Conservation (phyloP, 2,329 filamentous ascomycete genomes). For the Mycosphaerelloides madeirae region DNA sequence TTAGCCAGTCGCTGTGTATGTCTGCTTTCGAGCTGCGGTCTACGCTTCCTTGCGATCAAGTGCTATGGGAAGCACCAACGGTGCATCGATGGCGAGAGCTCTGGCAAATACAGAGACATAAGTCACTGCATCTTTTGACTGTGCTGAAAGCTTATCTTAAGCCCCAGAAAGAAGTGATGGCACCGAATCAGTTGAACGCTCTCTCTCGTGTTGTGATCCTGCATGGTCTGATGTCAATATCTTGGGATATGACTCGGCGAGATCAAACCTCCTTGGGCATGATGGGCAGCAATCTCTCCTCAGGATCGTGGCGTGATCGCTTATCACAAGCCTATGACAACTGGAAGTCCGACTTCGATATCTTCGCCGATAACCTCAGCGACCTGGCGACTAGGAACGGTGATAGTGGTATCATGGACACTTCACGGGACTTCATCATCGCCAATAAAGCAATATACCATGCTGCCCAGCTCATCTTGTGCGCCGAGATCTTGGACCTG, state of each 20-base stretch:
- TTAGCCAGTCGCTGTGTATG: constrained; percentile 64
- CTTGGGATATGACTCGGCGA: constrained; percentile 58
- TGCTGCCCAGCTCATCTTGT: constrained; percentile 52
- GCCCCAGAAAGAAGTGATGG: constrained; percentile 35
- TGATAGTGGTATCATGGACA: constrained; percentile 32
- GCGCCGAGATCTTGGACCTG: constrained; percentile 57
- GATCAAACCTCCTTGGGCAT: constrained; percentile 56
- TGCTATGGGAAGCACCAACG: constrained; percentile 54
- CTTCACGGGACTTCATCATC: constrained; percentile 45
- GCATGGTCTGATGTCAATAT: constrained; percentile 59
- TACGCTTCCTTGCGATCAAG: constrained; percentile 51
- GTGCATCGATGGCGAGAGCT: constrained; percentile 45
- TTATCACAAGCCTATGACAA: constrained; percentile 51
- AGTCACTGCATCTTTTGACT: constrained; percentile 43
- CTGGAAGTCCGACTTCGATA: constrained; percentile 57
- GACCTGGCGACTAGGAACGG: constrained; percentile 28
- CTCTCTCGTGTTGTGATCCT: constrained; percentile 53
- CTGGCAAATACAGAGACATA: constrained; percentile 5
- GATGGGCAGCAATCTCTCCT: constrained; percentile 1
- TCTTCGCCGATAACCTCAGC: constrained; percentile 43
- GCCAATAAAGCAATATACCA: constrained; percentile 56
- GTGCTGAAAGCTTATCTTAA: constrained; percentile 55
- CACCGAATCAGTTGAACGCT: constrained; percentile 44
- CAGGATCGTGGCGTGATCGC: constrained; percentile 45
- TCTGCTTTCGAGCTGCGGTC: constrained; percentile 59